Evolutionary conservation across 1,284 basidiomycete species (phyloP), one percentile per base, ranked within the genome.

Genomic region (Prillingera fragicola): DNA sequence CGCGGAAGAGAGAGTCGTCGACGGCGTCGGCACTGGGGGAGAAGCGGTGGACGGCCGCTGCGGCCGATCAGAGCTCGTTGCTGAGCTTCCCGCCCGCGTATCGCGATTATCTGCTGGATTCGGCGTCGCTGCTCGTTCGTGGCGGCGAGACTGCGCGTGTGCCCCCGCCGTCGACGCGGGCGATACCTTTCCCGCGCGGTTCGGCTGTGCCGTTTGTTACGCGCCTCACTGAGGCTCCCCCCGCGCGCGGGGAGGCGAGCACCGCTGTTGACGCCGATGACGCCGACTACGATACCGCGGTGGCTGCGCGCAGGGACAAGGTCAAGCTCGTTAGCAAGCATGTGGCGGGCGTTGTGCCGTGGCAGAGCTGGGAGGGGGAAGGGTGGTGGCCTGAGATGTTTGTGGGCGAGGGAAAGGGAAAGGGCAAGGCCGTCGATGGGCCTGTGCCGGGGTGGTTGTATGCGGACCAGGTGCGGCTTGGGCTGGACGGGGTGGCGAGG

Each of bases 311-410:
- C n/a, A n/a, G n/a, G n/a, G n/a, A n/a, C n/a, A n/a, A n/a, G n/a
- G n/a, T n/a, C n/a, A n/a, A n/a, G n/a, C n/a, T n/a, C n/a, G n/a
- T n/a, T n/a, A n/a, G 46, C 3, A 40, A 45, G 33, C 27, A 28
- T 29, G 38, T 46, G 17, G 43, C 41, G 2, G 38, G 45, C 13
- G n/a, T 48, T 4, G 17, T 33, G 4, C 66, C 66, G 5, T 63
- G 62, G 62, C 48, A 67, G 34, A 43, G 48, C 7, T 71, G 70
- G 70, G 50, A 56, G 47, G 70, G 70, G 3, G 68, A 71, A 41
- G 62, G 57, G 4, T 71, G 65, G 63, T 68, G 60, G 57, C 60
- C 61, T 3, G 68, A 68, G 47, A 62, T 64, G 57, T 64, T 51
- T 37, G 22, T 40, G 13, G 32, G 19, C 12, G 43, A 24, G 21